Evolutionary conservation across 306 rosid species (phyloP).

Genomic region (Leucaena leucocephala): DNA sequence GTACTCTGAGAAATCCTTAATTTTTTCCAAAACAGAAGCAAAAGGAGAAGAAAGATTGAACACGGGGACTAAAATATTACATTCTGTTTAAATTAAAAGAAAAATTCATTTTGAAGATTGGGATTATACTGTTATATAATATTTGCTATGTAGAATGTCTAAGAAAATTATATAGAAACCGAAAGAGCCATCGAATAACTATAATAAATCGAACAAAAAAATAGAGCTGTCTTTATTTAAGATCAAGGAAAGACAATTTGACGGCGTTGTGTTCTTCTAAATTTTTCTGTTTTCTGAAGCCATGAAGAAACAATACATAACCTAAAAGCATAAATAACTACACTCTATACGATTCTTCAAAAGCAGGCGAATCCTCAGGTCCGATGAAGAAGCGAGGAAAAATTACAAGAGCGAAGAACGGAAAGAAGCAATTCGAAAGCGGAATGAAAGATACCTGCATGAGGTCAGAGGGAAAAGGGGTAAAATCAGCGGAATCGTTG

Average conservation of each 20-base stretch:
- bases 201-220: background rate
- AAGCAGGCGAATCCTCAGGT: background rate
- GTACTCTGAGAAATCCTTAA: background rate
- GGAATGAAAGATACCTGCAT: constrained; percentile 36
- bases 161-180: background rate
- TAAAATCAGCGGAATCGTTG: constrained; percentile 3
- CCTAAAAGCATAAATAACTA: background rate
- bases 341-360: background rate
- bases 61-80: background rate
- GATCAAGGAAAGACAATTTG: background rate
- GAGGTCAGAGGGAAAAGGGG: background rate
- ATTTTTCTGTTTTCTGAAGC: background rate
- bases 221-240: background rate
- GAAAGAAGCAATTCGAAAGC: constrained; percentile 18
- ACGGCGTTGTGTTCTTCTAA: background rate
- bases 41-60: background rate
- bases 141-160: background rate
- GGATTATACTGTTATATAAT: background rate
- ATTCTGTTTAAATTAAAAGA: background rate
- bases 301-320: background rate
- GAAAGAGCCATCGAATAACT: background rate
- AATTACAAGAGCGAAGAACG: background rate
- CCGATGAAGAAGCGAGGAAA: background rate
- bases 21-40: background rate
- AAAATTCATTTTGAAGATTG: background rate